phyloP scores from a whole-genome alignment of 1,284 basidiomycete genomes.

The Moesziomyces sp. region DNA sequence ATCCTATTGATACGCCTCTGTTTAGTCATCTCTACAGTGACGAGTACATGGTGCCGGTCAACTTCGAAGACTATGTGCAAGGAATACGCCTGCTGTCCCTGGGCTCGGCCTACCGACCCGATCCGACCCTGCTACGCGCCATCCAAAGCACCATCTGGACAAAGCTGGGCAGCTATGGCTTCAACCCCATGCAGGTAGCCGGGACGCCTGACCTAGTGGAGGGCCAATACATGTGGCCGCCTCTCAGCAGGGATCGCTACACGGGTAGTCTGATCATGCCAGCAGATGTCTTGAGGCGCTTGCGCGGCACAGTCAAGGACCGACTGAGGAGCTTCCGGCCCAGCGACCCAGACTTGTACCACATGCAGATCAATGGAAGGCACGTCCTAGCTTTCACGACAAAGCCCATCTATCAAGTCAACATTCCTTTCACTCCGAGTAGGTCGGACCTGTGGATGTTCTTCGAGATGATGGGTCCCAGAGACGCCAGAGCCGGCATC shows the following conservation, averaged over 20 bases:
- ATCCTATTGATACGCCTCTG: conserved; percentile 1
- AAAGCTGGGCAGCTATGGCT: not conserved
- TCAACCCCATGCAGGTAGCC: not conserved
- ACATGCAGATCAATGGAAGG: not conserved
- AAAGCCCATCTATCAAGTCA: no score
- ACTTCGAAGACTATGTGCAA: conserved; percentile 2
- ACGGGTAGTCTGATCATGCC: no score
- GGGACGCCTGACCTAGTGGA: not conserved
- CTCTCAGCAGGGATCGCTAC: not conserved
- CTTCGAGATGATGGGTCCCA: conserved; percentile 2
- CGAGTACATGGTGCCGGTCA: not conserved
- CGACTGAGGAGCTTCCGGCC: no score
- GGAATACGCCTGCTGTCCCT: not conserved
- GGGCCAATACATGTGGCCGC: conserved; percentile 23
- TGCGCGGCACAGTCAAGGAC: no score
- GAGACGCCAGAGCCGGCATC: no score
- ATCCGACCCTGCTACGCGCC: not conserved
- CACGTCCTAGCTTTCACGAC: conserved; percentile 1
- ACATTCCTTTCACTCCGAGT: not conserved
- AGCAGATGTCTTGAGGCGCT: no score
- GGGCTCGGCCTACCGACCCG: not conserved
- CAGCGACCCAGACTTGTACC: not conserved
- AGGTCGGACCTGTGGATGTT: conserved; percentile 5
- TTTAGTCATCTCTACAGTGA: conserved; percentile 6
- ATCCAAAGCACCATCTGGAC: not conserved